phyloP scores from a whole-genome alignment of 352 stramenopile species.

The Phytophthora tubulina region DNA sequence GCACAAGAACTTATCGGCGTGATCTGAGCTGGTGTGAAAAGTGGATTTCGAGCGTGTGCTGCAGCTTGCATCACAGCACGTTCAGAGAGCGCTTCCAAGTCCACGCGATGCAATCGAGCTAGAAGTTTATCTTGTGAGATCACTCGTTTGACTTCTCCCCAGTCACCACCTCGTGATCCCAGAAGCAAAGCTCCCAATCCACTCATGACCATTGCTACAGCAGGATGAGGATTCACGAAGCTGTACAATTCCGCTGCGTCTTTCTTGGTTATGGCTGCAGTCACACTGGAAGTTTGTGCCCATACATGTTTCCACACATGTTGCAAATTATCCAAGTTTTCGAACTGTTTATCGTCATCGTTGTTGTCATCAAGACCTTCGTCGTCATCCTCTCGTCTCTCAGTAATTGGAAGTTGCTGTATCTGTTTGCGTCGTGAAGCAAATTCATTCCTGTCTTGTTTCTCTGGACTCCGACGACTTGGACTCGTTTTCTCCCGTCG shows the following conservation, averaged over 20 bases:
- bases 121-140: conserved; percentile 81
- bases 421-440: conserved; percentile 3
- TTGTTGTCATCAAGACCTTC: conserved; percentile 2
- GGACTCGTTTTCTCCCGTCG: conserved; percentile 28
- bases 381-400: conserved; percentile 35
- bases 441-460: conserved; percentile 4
- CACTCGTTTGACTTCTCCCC: conserved; percentile 58
- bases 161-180: conserved; percentile 46
- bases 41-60: conserved; percentile 66
- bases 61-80: conserved; percentile 48
- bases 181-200: conserved; percentile 67
- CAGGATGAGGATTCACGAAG: conserved; percentile 81
- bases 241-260: conserved; percentile 85
- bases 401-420: conserved; percentile 29
- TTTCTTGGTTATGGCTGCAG: conserved; percentile 58
- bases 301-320: conserved; percentile 54
- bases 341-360: background rate
- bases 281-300: conserved; percentile 41
- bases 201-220: conserved; percentile 79
- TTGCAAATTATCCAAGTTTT: conserved; percentile 18
- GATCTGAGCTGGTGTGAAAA: conserved; percentile 76
- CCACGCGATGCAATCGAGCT: conserved; percentile 51
- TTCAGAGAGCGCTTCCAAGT: conserved; percentile 50
- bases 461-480: conserved; percentile 16
- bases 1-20: conserved; percentile 86